Evolutionary conservation across 768 basidiomycete genomes (phyloP).

Genomic region (Amanita rubescens): DNA sequence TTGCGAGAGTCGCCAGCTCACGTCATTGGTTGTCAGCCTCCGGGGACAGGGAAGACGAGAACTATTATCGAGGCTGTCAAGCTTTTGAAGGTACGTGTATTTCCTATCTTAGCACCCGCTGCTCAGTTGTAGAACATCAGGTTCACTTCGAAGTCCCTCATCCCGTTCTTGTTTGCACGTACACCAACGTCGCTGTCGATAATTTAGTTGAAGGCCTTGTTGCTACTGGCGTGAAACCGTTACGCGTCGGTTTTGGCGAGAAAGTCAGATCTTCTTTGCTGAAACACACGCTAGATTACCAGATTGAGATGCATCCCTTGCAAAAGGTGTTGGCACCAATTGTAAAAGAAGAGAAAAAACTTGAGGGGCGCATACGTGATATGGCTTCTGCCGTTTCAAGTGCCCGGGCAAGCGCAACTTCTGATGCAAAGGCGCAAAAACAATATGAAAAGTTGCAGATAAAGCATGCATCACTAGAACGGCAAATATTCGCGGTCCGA

Average conservation of each 20-base stretch:
- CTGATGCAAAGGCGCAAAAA: constrained; percentile 10
- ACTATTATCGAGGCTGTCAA: constrained; percentile 84
- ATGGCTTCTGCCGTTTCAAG: constrained; percentile 13
- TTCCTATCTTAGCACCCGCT: neutral
- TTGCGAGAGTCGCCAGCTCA: neutral
- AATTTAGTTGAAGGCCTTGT: constrained; percentile 77
- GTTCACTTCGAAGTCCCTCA: constrained; percentile 73
- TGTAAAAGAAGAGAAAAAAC: constrained; percentile 28
- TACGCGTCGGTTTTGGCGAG: constrained; percentile 66
- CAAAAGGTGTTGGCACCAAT: constrained; percentile 35
- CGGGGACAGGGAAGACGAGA: constrained; percentile 90
- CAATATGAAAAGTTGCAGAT: constrained; percentile 26
- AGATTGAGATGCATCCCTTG: constrained; percentile 55
- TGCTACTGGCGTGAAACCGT: constrained; percentile 53
- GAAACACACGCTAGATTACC: constrained; percentile 54
- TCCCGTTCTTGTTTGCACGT: constrained; percentile 87
- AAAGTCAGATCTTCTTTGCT: constrained; percentile 50
- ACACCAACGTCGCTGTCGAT: constrained; percentile 90
- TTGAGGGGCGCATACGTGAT: constrained; percentile 14
- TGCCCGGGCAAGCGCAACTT: constrained; percentile 6
- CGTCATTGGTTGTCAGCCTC: constrained; percentile 46
- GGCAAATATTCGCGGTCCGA: constrained; percentile 21
- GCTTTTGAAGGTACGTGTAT: constrained; percentile 55
- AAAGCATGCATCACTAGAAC: constrained; percentile 21
- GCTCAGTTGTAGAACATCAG: constrained; percentile 26